Percentiles rank a stretch among this genome's conserved stretches.
Conservation (phyloP, 2,329 filamentous ascomycete species). For the Penicillium sp. region DNA sequence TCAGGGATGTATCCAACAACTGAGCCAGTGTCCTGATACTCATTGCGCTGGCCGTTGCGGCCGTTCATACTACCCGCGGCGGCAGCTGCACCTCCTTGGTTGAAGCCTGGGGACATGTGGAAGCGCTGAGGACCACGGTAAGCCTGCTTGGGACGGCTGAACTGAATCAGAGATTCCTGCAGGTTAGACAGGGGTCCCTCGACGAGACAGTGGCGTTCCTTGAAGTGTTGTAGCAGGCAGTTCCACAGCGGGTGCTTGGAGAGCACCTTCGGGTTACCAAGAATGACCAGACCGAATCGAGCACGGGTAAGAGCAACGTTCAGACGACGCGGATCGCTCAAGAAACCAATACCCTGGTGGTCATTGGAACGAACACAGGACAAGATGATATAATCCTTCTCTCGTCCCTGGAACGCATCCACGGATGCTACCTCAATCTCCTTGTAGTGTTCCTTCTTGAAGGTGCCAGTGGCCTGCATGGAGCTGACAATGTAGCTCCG, state of each 20-base stretch:
- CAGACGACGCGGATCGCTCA: constrained; percentile 94
- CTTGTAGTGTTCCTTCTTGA: constrained; percentile 98
- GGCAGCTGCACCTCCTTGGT: constrained; percentile 61
- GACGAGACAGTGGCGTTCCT: constrained; percentile 92
- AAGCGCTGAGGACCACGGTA: constrained; percentile 88
- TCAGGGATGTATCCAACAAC: constrained; percentile 96
- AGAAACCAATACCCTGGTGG: constrained; percentile 97
- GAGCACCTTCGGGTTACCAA: constrained; percentile 95
- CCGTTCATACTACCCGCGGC: constrained; percentile 56
- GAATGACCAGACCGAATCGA: constrained; percentile 93
- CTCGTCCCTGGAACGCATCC: constrained; percentile 96
- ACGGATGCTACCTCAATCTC: constrained; percentile 98
- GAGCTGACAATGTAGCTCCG: constrained; percentile 97
- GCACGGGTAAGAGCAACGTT: constrained; percentile 97
- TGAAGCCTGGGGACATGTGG: constrained; percentile 68
- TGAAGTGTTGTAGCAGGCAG: constrained; percentile 91
- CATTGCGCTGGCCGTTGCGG: constrained; percentile 51
- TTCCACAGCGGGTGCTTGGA: constrained; percentile 99
- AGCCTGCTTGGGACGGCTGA: constrained; percentile 87
- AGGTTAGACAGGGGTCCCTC: constrained; percentile 94
- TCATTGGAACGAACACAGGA: constrained; percentile 98
- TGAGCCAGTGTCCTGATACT: constrained; percentile 75
- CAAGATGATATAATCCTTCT: constrained; percentile 98
- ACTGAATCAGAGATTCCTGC: constrained; percentile 93
- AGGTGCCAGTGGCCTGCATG: constrained; percentile 97